These are phyloP conservation scores for Parafenestella ontariensis DNA, from an alignment of 2,329 filamentous ascomycete genomes.

Conservation along the genomic window DNA sequence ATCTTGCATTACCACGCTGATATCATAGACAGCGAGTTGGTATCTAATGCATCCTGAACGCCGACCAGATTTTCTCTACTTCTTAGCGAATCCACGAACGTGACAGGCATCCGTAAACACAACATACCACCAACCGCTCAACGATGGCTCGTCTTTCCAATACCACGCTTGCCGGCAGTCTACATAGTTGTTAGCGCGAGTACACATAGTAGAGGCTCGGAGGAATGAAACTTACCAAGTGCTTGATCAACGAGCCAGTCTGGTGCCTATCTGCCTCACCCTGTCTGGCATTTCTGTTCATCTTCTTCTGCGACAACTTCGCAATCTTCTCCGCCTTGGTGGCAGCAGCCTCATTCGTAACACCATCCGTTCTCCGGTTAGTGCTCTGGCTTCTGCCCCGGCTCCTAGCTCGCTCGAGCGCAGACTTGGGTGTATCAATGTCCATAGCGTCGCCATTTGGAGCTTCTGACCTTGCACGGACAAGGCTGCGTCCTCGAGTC, in stretches of 20 bases:
- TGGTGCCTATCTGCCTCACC: constrained; percentile 95
- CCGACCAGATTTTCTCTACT: constrained; percentile 36
- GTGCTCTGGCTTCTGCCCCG: constrained; percentile 68
- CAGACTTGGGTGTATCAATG: constrained; percentile 52
- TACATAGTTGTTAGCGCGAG: constrained; percentile 46
- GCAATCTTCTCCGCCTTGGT: constrained; percentile 83
- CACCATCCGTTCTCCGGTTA: constrained; percentile 79
- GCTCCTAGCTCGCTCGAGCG: constrained; percentile 71
- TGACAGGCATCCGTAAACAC: constrained; percentile 15
- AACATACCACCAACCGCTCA: constrained; percentile 24
- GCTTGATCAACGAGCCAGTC: constrained; percentile 81
- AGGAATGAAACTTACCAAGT: constrained; percentile 73
- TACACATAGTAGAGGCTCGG: neutral
- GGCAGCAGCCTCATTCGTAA: constrained; percentile 70
- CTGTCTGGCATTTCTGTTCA: constrained; percentile 97
- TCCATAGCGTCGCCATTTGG: constrained; percentile 76
- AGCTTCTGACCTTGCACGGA: constrained; percentile 63
- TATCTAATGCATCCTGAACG: constrained; percentile 44
- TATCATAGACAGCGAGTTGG: constrained; percentile 28
- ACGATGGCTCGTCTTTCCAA: constrained; percentile 80
- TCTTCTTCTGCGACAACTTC: constrained; percentile 95
- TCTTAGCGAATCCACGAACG: constrained; percentile 11
- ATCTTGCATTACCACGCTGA: constrained; percentile 30
- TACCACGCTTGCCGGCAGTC: constrained; percentile 90
- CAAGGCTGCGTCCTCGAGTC: constrained; percentile 74